Conservation (phyloP, 2,329 filamentous ascomycete species). For the Gnomoniopsis sp. region DNA sequence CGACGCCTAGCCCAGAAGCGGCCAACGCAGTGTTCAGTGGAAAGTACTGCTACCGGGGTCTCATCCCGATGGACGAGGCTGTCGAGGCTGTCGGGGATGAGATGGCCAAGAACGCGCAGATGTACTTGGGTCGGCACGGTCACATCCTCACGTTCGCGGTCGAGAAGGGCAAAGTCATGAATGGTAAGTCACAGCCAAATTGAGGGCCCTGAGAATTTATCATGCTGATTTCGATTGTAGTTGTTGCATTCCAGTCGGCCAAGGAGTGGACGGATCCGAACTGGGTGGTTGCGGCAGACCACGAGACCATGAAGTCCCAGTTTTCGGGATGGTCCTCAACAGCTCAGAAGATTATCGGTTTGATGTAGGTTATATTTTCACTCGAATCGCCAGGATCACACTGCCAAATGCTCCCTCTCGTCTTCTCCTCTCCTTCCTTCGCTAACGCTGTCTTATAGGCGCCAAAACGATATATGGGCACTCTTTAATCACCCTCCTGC, state of each 20-base stretch:
- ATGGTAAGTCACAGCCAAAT: conserved; percentile 2
- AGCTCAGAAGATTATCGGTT: conserved; percentile 27
- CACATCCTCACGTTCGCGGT: conserved; percentile 16
- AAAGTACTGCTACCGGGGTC: conserved; percentile 55
- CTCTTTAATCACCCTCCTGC: conserved; percentile 44
- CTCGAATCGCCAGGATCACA: no score
- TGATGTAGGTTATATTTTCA: conserved; percentile 21
- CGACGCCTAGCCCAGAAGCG: conserved; percentile 30
- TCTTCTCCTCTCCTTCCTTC: conserved; percentile 5
- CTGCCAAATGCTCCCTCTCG: not conserved
- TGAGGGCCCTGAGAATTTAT: not conserved
- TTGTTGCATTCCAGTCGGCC: conserved; percentile 27
- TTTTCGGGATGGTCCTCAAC: conserved; percentile 32
- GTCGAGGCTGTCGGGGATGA: conserved; percentile 44
- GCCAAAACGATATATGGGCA: conserved; percentile 34
- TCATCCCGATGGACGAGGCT: conserved; percentile 50
- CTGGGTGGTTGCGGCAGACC: conserved; percentile 16
- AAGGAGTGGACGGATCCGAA: conserved; percentile 13
- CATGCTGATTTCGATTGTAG: conserved; percentile 48
- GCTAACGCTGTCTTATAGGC: conserved; percentile 23
- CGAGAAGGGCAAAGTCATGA: conserved; percentile 19
- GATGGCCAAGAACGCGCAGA: conserved; percentile 25
- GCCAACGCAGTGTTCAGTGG: conserved; percentile 45
- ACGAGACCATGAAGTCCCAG: conserved; percentile 20
- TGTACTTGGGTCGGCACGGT: conserved; percentile 20